A percentile compares a stretch with the other conserved stretches of the same genome.
phyloP scores from a whole-genome alignment of 179 eudicot genomes.

The Heliamphora pulchella region DNA sequence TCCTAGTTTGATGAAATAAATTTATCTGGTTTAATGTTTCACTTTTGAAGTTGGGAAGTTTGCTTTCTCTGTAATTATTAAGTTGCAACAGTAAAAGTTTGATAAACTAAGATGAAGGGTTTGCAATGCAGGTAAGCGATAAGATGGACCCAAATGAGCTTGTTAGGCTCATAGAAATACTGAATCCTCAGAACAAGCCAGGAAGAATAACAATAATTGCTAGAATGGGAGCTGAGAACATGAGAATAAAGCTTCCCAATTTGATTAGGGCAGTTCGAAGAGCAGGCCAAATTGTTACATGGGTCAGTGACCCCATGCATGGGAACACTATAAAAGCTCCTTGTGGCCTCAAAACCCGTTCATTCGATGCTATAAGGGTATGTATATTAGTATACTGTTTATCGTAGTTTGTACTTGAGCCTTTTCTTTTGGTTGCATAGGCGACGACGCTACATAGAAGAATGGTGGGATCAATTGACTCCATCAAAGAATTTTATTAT shows the following conservation, averaged over 20 bases:
- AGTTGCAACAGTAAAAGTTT: no score
- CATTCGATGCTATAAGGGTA: slow-evolving; percentile 33
- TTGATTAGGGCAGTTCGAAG: slow-evolving; percentile 25
- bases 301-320: slow-evolving; percentile 33
- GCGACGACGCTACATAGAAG: no score
- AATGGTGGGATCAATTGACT: no score
- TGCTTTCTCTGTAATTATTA: background rate
- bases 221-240: slow-evolving; percentile 29
- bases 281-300: slow-evolving; percentile 29
- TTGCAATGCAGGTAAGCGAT: slow-evolving; percentile 25
- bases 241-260: slow-evolving; percentile 29
- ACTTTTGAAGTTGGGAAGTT: background rate
- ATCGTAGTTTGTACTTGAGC: background rate
- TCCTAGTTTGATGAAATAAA: background rate
- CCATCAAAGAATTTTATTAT: no score
- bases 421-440: background rate
- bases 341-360: slow-evolving; percentile 30
- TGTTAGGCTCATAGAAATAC: slow-evolving; percentile 26
- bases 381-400: background rate
- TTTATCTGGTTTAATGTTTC: background rate
- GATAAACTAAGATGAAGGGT: background rate
- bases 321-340: slow-evolving; percentile 33
- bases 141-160: slow-evolving; percentile 30
- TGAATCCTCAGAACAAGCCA: slow-evolving; percentile 29
- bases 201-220: slow-evolving; percentile 29